Conservation (phyloP, 2,329 filamentous ascomycete genomes). For the Helicocarpus griseus region DNA sequence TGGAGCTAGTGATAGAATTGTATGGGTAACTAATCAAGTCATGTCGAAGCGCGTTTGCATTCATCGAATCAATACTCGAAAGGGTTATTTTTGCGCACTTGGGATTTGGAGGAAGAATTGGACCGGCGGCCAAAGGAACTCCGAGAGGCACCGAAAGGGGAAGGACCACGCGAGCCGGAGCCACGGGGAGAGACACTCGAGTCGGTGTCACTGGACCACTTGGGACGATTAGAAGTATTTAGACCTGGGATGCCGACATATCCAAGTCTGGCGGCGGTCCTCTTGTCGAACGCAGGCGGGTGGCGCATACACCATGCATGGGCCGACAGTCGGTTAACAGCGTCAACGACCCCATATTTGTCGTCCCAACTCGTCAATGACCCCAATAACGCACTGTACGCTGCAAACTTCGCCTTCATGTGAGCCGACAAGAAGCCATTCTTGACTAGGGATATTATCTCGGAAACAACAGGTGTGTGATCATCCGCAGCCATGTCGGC, state of each 20-base stretch:
- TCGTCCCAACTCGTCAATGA: neutral
- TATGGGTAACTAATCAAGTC: too few species aligned
- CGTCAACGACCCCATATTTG: neutral
- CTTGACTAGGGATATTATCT: constrained; percentile 27
- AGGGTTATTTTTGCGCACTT: neutral
- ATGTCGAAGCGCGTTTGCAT: neutral
- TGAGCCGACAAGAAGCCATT: constrained; percentile 14
- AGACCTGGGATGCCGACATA: neutral
- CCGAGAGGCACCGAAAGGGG: neutral
- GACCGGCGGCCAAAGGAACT: neutral
- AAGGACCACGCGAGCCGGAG: neutral
- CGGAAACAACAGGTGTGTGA: constrained; percentile 9
- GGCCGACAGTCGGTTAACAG: constrained; percentile 21
- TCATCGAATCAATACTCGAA: neutral
- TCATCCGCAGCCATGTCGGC: constrained; percentile 26
- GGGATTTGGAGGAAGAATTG: too few species aligned
- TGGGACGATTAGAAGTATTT: neutral
- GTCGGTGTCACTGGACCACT: neutral
- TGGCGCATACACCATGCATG: constrained; percentile 32
- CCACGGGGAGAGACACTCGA: neutral
- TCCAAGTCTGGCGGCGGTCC: neutral
- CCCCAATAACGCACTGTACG: constrained; percentile 47
- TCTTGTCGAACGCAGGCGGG: neutral
- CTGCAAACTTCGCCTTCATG: constrained; percentile 33
- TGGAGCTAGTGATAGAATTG: neutral